Percentiles rank a stretch among this genome's conserved stretches.
These are phyloP conservation scores for Yamadazyma ubonensis DNA, from an alignment of 805 yeast species.

Conservation along the genomic window DNA sequence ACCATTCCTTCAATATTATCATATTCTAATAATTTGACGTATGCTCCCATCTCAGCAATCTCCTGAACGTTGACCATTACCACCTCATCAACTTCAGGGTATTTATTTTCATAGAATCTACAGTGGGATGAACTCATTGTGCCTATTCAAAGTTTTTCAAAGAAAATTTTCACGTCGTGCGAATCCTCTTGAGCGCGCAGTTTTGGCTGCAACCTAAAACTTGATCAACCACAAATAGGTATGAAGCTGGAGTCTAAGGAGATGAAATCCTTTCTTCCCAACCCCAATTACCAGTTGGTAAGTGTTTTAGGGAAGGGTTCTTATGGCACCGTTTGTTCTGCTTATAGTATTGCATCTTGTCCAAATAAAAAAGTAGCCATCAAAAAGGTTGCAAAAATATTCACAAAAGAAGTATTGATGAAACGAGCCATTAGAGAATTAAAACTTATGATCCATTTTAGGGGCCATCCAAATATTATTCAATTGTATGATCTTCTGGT, in stretches of 20 bases:
- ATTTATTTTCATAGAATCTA: conserved; percentile 96
- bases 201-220: conserved; percentile 7
- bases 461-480: conserved; percentile 83
- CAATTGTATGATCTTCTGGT: conserved; percentile 73
- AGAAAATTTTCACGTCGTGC: conserved; percentile 9
- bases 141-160: background rate
- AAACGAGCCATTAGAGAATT: conserved; percentile 84
- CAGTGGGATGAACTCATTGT: conserved; percentile 83
- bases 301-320: conserved; percentile 77
- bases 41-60: conserved; percentile 99
- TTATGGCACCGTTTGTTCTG: conserved; percentile 83
- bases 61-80: conserved; percentile 98
- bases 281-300: conserved; percentile 56
- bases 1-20: conserved; percentile 99
- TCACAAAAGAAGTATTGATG: conserved; percentile 61
- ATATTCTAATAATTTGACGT: conserved; percentile 91
- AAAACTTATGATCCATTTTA: conserved; percentile 74
- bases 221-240: conserved; percentile 4
- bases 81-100: conserved; percentile 98
- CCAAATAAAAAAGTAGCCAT: conserved; percentile 53
- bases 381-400: conserved; percentile 74
- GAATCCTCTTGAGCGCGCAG: background rate
- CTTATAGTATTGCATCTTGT: conserved; percentile 46
- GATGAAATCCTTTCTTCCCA: conserved; percentile 52
- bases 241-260: background rate